A percentile compares a stretch with the other conserved stretches of the same genome.
These are phyloP conservation scores for Brassica incana DNA, from an alignment of 345 rosid species.

Conservation along the genomic window DNA sequence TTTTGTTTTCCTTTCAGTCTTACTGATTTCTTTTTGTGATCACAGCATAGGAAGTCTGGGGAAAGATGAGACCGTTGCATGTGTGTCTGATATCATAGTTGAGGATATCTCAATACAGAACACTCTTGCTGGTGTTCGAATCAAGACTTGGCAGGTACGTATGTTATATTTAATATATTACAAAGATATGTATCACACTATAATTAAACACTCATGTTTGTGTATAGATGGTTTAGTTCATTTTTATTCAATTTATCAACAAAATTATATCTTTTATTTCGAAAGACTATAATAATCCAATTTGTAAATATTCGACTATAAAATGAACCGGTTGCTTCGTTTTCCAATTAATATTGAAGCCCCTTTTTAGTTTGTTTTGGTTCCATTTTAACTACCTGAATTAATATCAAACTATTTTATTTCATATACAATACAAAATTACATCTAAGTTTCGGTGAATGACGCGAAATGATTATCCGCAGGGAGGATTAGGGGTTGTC, in stretches of 20 bases:
- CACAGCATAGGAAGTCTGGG: constrained; percentile 79
- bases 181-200: background rate
- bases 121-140: constrained; percentile 74
- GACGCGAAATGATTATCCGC: constrained; percentile 1
- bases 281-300: background rate
- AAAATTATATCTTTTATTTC: background rate
- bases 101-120: constrained; percentile 55
- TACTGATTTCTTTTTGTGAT: background rate
- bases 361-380: background rate
- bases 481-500: constrained; percentile 80
- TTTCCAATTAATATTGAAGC: background rate
- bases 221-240: background rate
- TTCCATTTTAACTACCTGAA: background rate
- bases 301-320: background rate
- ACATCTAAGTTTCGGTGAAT: background rate
- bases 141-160: constrained; percentile 91
- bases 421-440: background rate
- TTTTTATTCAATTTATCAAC: background rate
- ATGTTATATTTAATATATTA: background rate
- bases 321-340: background rate
- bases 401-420: background rate
- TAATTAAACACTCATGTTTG: background rate
- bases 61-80: constrained; percentile 67
- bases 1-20: background rate
- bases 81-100: constrained; percentile 67